Evolutionary conservation across 2,329 filamentous ascomycete genomes (phyloP).

Genomic region (Ceratocystis papillata): DNA sequence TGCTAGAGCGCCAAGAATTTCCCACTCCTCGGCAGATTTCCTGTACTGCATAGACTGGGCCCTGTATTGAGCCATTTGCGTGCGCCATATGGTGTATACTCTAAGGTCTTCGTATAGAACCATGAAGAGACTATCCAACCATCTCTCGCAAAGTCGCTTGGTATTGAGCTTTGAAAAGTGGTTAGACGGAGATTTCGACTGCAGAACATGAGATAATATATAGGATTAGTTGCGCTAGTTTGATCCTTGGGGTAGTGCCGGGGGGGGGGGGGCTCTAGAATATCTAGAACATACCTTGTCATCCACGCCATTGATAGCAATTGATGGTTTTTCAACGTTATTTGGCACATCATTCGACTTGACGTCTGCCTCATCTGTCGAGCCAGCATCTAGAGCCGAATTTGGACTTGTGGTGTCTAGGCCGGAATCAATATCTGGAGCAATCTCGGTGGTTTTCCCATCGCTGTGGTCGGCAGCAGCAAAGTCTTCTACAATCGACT

Average conservation of each 20-base stretch:
- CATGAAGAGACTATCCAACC: conserved; percentile 99
- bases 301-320: conserved; percentile 15
- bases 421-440: neutral
- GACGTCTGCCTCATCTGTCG: neutral
- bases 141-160: conserved; percentile 92
- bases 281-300: conserved; percentile 7
- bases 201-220: conserved; percentile 12
- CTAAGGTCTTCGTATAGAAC: conserved; percentile 95
- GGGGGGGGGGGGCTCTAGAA: neutral
- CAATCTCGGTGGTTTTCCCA: neutral
- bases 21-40: conserved; percentile 95
- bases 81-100: conserved; percentile 98
- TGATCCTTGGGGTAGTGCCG: neutral
- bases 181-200: conserved; percentile 56
- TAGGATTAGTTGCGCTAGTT: conserved; percentile 1
- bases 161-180: conserved; percentile 88
- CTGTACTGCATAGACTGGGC: conserved; percentile 92
- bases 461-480: neutral
- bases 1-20: conserved; percentile 86
- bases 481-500: neutral
- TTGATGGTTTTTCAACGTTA: conserved; percentile 19
- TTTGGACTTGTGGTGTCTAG: neutral
- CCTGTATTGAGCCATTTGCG: conserved; percentile 90
- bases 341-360: conserved; percentile 1
- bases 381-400: neutral